Conservation (phyloP, 768 basidiomycete genomes). For the Phanerochaete sordida region DNA sequence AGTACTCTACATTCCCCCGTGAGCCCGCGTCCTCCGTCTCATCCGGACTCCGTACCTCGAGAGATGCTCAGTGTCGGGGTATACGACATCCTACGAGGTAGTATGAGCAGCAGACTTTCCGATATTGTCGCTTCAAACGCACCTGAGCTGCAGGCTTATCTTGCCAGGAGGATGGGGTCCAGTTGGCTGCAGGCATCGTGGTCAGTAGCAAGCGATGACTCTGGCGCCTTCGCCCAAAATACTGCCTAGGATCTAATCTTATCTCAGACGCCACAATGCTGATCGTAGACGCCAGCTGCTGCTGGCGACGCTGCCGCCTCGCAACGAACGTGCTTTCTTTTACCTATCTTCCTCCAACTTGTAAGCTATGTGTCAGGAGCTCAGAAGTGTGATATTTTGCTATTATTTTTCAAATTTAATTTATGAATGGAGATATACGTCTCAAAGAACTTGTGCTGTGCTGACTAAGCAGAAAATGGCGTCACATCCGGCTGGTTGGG, state of each 20-base stretch:
- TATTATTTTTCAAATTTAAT: no score
- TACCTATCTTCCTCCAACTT: neutral
- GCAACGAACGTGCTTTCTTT: neutral
- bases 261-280: neutral
- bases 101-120: slow-evolving; percentile 1
- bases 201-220: neutral
- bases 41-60: slow-evolving; percentile 35
- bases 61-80: slow-evolving; percentile 62
- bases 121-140: slow-evolving; percentile 4
- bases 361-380: no score
- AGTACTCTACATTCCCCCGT: slow-evolving; percentile 52
- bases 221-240: neutral
- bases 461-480: no score
- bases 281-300: neutral
- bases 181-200: slow-evolving; percentile 25
- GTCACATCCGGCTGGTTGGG: no score
- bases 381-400: no score
- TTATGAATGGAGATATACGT: no score
- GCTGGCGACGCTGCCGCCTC: no score
- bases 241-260: neutral
- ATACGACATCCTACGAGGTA: slow-evolving; percentile 56
- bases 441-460: no score
- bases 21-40: neutral
- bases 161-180: slow-evolving; percentile 83
- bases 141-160: slow-evolving; percentile 76